Base-by-base conservation (phyloP, 2,329 filamentous ascomycete genomes). In the Scedosporium aurantiacum region DNA sequence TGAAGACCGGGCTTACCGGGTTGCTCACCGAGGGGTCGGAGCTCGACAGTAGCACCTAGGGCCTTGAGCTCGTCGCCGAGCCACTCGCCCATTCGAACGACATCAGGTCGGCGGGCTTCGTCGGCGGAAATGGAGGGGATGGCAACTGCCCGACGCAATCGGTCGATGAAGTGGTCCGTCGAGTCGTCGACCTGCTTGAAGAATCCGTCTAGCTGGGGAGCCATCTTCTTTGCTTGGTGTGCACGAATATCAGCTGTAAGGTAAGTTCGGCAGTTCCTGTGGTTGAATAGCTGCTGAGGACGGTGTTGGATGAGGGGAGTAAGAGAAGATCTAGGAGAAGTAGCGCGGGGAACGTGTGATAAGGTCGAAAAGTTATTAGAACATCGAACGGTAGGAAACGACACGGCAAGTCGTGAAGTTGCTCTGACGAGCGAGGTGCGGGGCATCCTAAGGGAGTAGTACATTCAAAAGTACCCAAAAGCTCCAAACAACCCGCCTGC, bases 51-150 rank as follows among this genome's bases (percentile, higher is more conserved):
- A 66, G 92, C 94, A 63, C 94, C 94, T 27, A 99, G 84, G 21
- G 79, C 78, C 75, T 87, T 87, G 67, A 99, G 86, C 79, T 97
- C 90, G 60, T 81, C 79, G 65, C 87, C 90, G 65, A 99, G 88
- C 74, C 88, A 99, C 70, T 96, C 82, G 68, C 90, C 94, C 94
- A 99, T 99, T 79, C 88, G 90, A 70, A 99, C 85, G 65, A 99
- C 94, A 81, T 99, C 92, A 61, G 87, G 87, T 63, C 94, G 87
- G 70, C 90, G 87, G 67, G 88, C 87, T 71, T 94, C 91, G 65
- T 97, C 92, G 57, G 93, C 90, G 40, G 93, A 97, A 72, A 99
- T 83, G 65, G 94, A 99, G 21, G 94, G 94, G 69, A 99, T 99
- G 60, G 92, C 93, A 63, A 99, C 94, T 61, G 94, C 94, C 75